Evolutionary conservation across 2,329 filamentous ascomycete species (phyloP).

Genomic region (Aspergillus sp.): DNA sequence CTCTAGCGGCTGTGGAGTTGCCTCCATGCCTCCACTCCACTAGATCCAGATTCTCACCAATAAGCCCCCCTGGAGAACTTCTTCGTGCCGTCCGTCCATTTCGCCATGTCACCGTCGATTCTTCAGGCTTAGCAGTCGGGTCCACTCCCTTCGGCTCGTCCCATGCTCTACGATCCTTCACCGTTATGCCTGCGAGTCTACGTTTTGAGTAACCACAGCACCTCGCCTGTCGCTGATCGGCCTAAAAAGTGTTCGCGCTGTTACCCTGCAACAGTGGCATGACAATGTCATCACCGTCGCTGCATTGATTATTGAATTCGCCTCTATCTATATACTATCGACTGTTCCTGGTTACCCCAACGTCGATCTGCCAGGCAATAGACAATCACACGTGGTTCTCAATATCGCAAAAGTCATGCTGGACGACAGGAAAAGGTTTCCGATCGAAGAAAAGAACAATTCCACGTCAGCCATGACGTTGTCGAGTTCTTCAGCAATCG

Average conservation of each 20-base stretch:
- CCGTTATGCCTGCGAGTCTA: neutral
- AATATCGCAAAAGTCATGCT: neutral
- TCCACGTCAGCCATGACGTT: neutral
- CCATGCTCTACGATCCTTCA: neutral
- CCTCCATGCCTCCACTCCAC: neutral
- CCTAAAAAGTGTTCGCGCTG: neutral
- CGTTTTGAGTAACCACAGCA: neutral
- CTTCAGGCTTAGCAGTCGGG: neutral
- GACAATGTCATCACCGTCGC: too few relatives aligned
- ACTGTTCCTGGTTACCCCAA: too few relatives aligned
- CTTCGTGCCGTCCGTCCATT: neutral
- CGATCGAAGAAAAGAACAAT: neutral
- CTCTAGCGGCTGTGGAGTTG: neutral
- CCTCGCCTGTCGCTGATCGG: neutral
- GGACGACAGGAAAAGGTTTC: neutral
- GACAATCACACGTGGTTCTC: too few relatives aligned
- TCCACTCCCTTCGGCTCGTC: neutral
- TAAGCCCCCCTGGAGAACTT: neutral
- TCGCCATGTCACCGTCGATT: neutral
- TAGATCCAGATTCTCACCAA: neutral
- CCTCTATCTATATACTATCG: too few relatives aligned
- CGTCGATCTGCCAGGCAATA: too few relatives aligned
- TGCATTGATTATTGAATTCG: too few relatives aligned
- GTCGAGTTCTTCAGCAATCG: neutral
- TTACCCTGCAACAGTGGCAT: too few relatives aligned